Evolutionary conservation across 2,329 filamentous ascomycete species (phyloP), one percentile per base, ranked within the genome.

Genomic region (Colletotrichum sp.): DNA sequence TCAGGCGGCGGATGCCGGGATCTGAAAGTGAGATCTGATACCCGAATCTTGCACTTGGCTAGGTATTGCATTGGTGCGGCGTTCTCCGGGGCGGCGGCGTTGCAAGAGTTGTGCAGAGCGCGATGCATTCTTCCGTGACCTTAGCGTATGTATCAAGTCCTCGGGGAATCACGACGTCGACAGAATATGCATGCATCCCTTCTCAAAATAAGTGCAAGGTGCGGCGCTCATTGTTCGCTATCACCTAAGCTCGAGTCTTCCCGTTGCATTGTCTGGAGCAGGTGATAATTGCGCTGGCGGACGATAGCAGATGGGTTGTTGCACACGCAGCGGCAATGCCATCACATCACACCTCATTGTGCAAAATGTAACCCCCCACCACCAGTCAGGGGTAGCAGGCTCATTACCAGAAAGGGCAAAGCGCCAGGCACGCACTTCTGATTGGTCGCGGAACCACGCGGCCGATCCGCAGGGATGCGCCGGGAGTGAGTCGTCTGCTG

Each of bases 381-480:
- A 60, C 52, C 21, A 55, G 28, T 36, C 64, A 68, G 73, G 76
- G 66, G 55, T 64, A 60, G 32, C 39, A 68, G 30, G 26, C 76
- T 77, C 32, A 73, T 76, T 28, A 76, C 74, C 26, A 71, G 7
- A 79, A 77, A 67, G 7, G 81, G 84, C 68, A 80, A 84, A 85
- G 85, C 81, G 80, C 77, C 84, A 87, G 84, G 84, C 77, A 86
- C 85, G 81, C 78, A 39, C 21, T 36, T 78, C n/a, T 82, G 76
- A 87, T 87, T 87, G 86, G 86, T 61, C 81, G 82, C 84, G 82
- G 83, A 84, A 82, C 64, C 75, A 75, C 68, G 66, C 79, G 78
- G 76, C 77, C 79, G 81, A 82, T 78, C 81, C 82, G 82, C 80
- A 77, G 77, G 77, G 76, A 80, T 81, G 59, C 39, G 28, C 66